Base-by-base conservation (phyloP, 352 stramenopile species). In the Blastocystis sp. region DNA sequence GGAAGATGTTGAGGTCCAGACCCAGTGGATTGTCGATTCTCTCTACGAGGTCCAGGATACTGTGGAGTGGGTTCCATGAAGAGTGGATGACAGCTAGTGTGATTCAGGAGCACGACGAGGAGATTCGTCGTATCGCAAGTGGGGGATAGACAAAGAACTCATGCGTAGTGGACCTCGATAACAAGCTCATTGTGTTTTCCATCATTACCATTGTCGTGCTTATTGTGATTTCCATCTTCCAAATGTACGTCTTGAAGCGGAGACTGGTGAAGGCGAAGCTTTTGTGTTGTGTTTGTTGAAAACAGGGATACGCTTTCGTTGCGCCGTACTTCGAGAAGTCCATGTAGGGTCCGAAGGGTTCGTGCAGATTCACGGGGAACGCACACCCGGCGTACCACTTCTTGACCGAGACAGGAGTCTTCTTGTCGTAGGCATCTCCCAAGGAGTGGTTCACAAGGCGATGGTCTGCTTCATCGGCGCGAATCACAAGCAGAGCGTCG, bases 401-500 rank as follows among this genome's bases (percentile, higher is more conserved):
- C 54, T 38, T 65, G 21, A 6, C 60, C 19, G 14, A 6, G 11
- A 48, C n/a, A 11, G 38, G 57, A 7, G 7, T 21, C n/a, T 87
- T 87, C 62, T 87, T 87, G 45, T 90, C 60, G 65, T 89, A 74
- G 28, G 80, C 61, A 38, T 91, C 78, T 17, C 92, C 92, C 42
- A 95, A 92, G 19, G 91, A 92, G 89, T 96, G 93, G 91, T 96
- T 96, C 69, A 95, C 93, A 66, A 95, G 92, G 76, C 94, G 91
- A 89, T 96, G 93, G 89, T 93, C 95, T 63, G 92, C 92, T 90
- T 96, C 94, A 70, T 96, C 94, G 11, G 92, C 93, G 45, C 94
- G 93, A n/a, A 96, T 91, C 61, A 93, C 94, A 78, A 95, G 92
- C 87, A 96, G 82, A 87, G 95, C 91, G 89, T 96, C 93, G 40